Evolutionary conservation across 179 eudicot species (phyloP).

Genomic region (Spinacia oleracea): DNA sequence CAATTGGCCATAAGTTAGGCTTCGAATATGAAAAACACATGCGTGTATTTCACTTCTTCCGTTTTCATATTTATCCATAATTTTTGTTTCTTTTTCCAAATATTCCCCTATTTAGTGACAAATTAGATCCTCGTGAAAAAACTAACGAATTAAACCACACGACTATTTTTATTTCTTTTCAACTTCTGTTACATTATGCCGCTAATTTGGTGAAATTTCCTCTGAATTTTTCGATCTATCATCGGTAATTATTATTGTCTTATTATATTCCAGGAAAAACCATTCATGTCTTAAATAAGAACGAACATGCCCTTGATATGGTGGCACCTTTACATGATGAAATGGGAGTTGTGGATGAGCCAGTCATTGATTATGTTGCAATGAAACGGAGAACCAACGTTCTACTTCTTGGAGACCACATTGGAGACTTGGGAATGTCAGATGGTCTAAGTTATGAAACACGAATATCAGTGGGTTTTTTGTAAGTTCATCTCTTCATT

Average conservation of each 20-base stretch:
- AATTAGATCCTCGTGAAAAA: no score
- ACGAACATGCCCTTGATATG: constrained; percentile 96
- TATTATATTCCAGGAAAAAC: constrained; percentile 63
- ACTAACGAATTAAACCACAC: no score
- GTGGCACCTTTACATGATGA: constrained; percentile 75
- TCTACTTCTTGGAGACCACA: constrained; percentile 88
- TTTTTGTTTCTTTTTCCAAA: no score
- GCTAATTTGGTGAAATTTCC: neutral
- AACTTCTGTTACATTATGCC: neutral
- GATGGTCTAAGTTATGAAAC: constrained; percentile 80
- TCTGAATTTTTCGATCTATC: neutral
- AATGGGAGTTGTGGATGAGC: constrained; percentile 51
- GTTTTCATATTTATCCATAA: no score
- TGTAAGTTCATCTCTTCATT: constrained; percentile 53
- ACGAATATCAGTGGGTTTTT: constrained; percentile 82
- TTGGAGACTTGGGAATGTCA: constrained; percentile 95
- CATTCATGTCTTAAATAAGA: constrained; percentile 86
- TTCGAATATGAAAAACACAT: no score
- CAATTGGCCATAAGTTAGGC: no score
- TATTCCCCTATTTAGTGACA: no score
- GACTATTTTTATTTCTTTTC: no score
- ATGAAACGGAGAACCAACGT: constrained; percentile 84
- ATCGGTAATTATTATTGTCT: neutral
- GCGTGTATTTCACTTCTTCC: no score
- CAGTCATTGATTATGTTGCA: constrained; percentile 40